Base-by-base conservation (phyloP, 345 rosid species). In the Mercurialis annua region DNA sequence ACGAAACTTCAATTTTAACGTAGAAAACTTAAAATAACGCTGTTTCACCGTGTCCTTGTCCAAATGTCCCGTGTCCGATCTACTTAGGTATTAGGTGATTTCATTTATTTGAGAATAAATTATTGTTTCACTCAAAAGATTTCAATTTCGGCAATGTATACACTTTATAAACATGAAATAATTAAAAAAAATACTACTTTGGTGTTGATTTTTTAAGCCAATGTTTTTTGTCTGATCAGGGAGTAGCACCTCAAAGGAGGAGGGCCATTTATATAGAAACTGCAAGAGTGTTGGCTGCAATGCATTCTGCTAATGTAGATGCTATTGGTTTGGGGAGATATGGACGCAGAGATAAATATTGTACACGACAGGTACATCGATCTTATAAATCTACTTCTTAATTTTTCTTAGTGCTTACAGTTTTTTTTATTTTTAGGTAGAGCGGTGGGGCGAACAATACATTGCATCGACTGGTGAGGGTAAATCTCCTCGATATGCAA, bases 401-500 rank as follows among this genome's bases (percentile, higher is more conserved):
- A 43, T 36, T 26, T 42, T 4, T 44, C 15, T 14, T 10, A 16
- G 71, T 38, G 53, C 57, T 70, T 50, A 46, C 31, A 51, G 20
- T 43, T 31, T 56, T 29, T 40, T 18, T 50, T 48, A 42, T 30
- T 59, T 74, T 68, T 71, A 94, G 99, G 84, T 94, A 38, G 97
- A 90, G 64, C 91, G 96, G 72, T 94, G 99, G 99, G 82, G 93
- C 73, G 86, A 81, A 69, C 97, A 94, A 70, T 94, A 91, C 70
- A 70, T 85, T 62, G 85, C 90, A 76, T 91, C 97, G 42, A 94
- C 97, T 21, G 82, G 83, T 73, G 90, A 90, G 74, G 92, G 87
- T 6, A 91, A 83, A 49, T 86, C 87, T 43, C 87, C 83, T 15
- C 79, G 90, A 70, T 78, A 89, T 82, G 89, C 86, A 12, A 91